Conservation (phyloP, 352 stramenopile species). For the Stephanocyclus meneghinianus region DNA sequence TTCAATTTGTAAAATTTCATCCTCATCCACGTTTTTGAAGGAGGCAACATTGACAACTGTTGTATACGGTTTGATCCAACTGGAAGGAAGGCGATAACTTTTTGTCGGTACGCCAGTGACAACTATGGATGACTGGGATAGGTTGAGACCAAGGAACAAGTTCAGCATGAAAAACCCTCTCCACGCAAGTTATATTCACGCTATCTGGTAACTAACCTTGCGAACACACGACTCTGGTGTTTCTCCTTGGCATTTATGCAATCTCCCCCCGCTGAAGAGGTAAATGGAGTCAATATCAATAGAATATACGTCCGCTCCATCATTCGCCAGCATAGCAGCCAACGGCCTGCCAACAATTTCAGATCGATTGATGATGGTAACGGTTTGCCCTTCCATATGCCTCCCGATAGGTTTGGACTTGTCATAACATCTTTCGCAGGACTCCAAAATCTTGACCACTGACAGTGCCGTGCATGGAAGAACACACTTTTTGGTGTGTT, state of each 20-base stretch:
- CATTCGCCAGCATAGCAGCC: conserved; percentile 95
- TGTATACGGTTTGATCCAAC: conserved; percentile 93
- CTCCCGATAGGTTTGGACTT: conserved; percentile 56
- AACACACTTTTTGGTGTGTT: conserved; percentile 92
- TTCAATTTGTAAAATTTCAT: conserved; percentile 88
- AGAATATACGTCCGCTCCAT: conserved; percentile 94
- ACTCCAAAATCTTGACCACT: conserved; percentile 95
- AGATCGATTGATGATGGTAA: conserved; percentile 96
- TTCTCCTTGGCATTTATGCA: conserved; percentile 84
- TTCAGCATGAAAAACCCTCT: background rate
- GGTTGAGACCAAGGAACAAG: background rate
- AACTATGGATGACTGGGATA: conserved; percentile 89
- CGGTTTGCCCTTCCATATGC: conserved; percentile 85
- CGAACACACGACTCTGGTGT: conserved; percentile 90
- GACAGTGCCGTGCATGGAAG: conserved; percentile 95
- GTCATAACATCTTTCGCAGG: conserved; percentile 58
- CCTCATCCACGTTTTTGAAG: conserved; percentile 96
- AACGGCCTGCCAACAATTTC: conserved; percentile 96
- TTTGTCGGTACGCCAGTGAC: conserved; percentile 95
- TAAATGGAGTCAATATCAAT: conserved; percentile 97
- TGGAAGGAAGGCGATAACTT: conserved; percentile 92
- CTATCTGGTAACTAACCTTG: conserved; percentile 55
- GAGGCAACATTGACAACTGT: conserved; percentile 97
- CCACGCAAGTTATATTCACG: background rate
- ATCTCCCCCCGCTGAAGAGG: conserved; percentile 88